Percentiles rank a stretch among this genome's conserved stretches.
phyloP scores from a whole-genome alignment of 1,139 yeast species.

The Lizanozyma gosingica region DNA sequence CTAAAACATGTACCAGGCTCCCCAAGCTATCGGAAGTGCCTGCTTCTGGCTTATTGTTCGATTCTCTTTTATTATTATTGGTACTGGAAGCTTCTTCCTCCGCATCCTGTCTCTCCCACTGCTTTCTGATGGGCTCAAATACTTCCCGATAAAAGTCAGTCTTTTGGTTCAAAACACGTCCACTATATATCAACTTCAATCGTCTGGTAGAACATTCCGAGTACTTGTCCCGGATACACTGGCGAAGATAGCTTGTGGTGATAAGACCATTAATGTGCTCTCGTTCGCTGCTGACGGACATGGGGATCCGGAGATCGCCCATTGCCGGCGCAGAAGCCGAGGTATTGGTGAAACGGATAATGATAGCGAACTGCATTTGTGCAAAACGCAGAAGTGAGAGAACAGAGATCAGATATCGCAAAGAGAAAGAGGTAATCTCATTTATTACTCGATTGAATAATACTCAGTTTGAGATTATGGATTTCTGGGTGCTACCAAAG shows the following conservation, averaged over 20 bases:
- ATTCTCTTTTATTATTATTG: too few species aligned
- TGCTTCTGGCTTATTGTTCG: too few species aligned
- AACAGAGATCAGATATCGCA: too few species aligned
- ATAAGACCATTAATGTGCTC: background rate
- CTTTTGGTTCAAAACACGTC: conserved; percentile 56
- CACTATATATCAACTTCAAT: conserved; percentile 65
- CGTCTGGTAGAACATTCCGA: conserved; percentile 27
- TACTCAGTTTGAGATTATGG: too few species aligned
- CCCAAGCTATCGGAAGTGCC: background rate
- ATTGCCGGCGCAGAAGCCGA: background rate
- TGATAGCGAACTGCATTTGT: background rate
- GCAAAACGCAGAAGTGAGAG: too few species aligned
- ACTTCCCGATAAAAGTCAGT: conserved; percentile 49
- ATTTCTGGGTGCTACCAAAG: too few species aligned
- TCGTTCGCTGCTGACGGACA: background rate
- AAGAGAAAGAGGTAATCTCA: too few species aligned
- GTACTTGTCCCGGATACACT: background rate
- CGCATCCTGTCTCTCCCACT: conserved; percentile 2
- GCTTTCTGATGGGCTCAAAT: conserved; percentile 20
- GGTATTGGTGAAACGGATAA: background rate
- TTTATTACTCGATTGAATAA: too few species aligned
- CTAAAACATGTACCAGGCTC: conserved; percentile 6
- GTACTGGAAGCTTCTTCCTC: conserved; percentile 10
- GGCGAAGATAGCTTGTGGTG: background rate
- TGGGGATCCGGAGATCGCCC: background rate